phyloP scores from a whole-genome alignment of 2,329 filamentous ascomycete species.

The Exophiala sp. region DNA sequence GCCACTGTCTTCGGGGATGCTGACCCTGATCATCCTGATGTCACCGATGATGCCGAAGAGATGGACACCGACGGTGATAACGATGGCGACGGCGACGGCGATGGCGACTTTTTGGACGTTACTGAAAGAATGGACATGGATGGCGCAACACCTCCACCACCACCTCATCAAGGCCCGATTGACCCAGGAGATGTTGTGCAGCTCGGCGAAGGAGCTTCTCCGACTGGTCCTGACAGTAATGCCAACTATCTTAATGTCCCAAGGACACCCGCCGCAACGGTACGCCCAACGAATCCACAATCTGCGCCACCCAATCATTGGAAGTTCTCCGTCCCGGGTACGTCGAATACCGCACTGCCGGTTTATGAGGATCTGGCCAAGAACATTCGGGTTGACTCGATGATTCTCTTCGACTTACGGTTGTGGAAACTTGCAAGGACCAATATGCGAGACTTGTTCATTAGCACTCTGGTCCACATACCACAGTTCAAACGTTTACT shows the following conservation, averaged over 20 bases:
- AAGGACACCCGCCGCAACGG: constrained; percentile 64
- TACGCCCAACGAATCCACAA: constrained; percentile 40
- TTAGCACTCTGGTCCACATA: constrained; percentile 91
- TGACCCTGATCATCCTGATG: constrained; percentile 25
- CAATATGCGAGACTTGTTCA: constrained; percentile 87
- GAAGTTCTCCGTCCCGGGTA: constrained; percentile 18
- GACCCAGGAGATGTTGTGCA: constrained; percentile 13
- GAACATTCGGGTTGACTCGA: constrained; percentile 84
- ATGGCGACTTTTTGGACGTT: constrained; percentile 67
- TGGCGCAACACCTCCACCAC: constrained; percentile 64
- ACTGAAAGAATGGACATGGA: constrained; percentile 75
- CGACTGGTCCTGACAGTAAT: constrained; percentile 24
- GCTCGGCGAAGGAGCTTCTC: constrained; percentile 13
- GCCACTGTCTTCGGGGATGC: constrained; percentile 20
- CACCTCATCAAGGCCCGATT: constrained; percentile 44
- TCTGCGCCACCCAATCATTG: constrained; percentile 27
- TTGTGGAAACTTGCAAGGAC: constrained; percentile 96
- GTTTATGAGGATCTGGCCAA: constrained; percentile 84
- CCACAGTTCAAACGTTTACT: constrained; percentile 94
- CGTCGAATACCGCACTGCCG: constrained; percentile 66
- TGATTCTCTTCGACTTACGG: constrained; percentile 88
- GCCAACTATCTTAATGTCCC: constrained; percentile 66
- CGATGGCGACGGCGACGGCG: constrained; percentile 56
- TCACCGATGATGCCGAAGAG: constrained; percentile 43
- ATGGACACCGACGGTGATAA: constrained; percentile 35